Percentiles rank a stretch among this genome's conserved stretches.
Evolutionary conservation across 2,329 filamentous ascomycete species (phyloP).

Genomic region (Ambrosiella beaveri): DNA sequence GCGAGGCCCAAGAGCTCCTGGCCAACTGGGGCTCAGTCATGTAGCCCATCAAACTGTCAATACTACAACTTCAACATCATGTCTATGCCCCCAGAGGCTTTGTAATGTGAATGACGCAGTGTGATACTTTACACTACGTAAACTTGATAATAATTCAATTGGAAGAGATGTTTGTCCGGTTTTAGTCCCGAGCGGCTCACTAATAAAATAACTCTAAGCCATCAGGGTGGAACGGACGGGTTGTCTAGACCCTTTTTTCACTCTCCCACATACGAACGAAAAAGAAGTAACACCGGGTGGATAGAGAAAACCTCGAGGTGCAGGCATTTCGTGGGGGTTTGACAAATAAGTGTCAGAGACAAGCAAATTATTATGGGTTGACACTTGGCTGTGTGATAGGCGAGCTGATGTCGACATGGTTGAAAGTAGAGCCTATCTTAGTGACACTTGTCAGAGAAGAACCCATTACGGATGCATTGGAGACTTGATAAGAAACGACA

Average conservation of each 20-base stretch:
- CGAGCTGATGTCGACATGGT: too few relatives aligned
- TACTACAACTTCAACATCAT: too few relatives aligned
- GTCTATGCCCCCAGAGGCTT: too few relatives aligned
- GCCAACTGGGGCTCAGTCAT: too few relatives aligned
- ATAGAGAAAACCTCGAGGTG: conserved; percentile 12
- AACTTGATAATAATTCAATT: too few relatives aligned
- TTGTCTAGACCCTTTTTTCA: conserved; percentile 45
- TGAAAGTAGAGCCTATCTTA: too few relatives aligned
- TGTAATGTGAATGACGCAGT: too few relatives aligned
- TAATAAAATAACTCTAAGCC: conserved; percentile 27
- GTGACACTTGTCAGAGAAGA: too few relatives aligned
- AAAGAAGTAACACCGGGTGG: conserved; percentile 30
- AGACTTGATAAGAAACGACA: too few relatives aligned
- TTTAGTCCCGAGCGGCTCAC: conserved; percentile 46
- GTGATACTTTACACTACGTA: too few relatives aligned
- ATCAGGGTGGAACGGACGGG: conserved; percentile 50
- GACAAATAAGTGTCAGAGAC: not conserved
- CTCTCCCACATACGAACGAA: conserved; percentile 47
- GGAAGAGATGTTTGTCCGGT: conserved; percentile 36
- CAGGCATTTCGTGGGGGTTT: conserved; percentile 9
- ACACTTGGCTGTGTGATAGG: not conserved
- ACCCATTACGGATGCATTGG: too few relatives aligned
- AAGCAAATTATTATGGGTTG: not conserved
- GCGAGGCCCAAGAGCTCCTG: not conserved
- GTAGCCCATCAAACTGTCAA: too few relatives aligned